phyloP scores from a whole-genome alignment of 495 filamentous ascomycete species.

The Aspergillus egyptiacus region DNA sequence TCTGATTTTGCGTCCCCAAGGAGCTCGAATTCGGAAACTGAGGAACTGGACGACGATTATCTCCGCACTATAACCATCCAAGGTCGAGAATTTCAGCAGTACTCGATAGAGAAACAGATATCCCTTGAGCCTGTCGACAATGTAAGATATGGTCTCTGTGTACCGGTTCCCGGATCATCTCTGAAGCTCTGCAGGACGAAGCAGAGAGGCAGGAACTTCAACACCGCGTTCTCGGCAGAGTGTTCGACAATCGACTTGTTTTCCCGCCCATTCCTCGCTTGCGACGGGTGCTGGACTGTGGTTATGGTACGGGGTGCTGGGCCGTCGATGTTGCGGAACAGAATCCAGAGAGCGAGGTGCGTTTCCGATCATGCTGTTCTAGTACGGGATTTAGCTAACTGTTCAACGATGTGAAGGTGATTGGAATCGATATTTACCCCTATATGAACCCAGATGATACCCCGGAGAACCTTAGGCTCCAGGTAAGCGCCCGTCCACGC shows the following conservation, averaged over 20 bases:
- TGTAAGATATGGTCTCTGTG: slow-evolving; percentile 42
- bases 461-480: slow-evolving; percentile 65
- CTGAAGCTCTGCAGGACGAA: slow-evolving; percentile 58
- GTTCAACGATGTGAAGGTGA: slow-evolving; percentile 51
- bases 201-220: slow-evolving; percentile 66
- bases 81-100: slow-evolving; percentile 66
- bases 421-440: slow-evolving; percentile 74
- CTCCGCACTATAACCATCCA: slow-evolving; percentile 59
- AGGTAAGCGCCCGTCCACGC: slow-evolving; percentile 36
- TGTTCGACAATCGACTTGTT: slow-evolving; percentile 72
- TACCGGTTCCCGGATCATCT: slow-evolving; percentile 13
- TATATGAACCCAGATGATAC: slow-evolving; percentile 64
- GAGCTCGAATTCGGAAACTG: slow-evolving; percentile 45
- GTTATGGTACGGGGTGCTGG: slow-evolving; percentile 63
- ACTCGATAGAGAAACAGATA: slow-evolving; percentile 63
- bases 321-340: slow-evolving; percentile 56
- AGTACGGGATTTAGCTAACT: slow-evolving; percentile 13
- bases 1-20: slow-evolving; percentile 29
- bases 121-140: slow-evolving; percentile 84
- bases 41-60: slow-evolving; percentile 53
- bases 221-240: slow-evolving; percentile 60
- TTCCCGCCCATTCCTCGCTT: slow-evolving; percentile 67
- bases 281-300: slow-evolving; percentile 68
- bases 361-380: neutral
- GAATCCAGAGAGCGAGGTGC: slow-evolving; percentile 69